These are phyloP conservation scores for Fragaria ananassa DNA, from an alignment of 306 rosid genomes.

Conservation along the genomic window DNA sequence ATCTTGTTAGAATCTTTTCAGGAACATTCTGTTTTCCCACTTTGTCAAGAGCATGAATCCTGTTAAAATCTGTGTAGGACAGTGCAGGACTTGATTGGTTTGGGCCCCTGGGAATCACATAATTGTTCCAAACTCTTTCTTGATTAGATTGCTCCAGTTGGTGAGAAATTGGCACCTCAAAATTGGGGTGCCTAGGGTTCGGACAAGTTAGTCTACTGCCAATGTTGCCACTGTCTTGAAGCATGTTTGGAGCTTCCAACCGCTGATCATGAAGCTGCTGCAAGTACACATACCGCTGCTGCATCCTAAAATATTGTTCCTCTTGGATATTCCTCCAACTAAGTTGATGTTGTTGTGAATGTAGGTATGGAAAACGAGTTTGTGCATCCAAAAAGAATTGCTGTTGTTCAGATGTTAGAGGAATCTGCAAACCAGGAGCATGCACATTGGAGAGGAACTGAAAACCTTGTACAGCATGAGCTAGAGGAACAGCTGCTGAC, in stretches of 20 bases:
- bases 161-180: constrained; percentile 36
- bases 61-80: constrained; percentile 25
- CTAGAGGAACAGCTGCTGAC: constrained; percentile 24
- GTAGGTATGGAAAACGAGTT: constrained; percentile 27
- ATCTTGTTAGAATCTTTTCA: constrained; percentile 32
- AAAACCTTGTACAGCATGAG: constrained; percentile 28
- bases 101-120: constrained; percentile 24
- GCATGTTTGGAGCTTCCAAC: constrained; percentile 33
- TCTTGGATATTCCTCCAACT: constrained; percentile 44
- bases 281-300: constrained; percentile 26
- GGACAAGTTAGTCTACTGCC: constrained; percentile 17
- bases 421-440: constrained; percentile 36
- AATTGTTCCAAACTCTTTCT: constrained; percentile 31
- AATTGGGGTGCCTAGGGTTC: constrained; percentile 31
- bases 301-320: constrained; percentile 29
- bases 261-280: constrained; percentile 39
- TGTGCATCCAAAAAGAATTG: constrained; percentile 29
- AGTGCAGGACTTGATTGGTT: constrained; percentile 29
- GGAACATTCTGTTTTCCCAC: constrained; percentile 31
- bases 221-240: constrained; percentile 35
- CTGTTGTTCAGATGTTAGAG: constrained; percentile 39
- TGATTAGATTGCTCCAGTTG: constrained; percentile 29
- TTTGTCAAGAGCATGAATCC: constrained; percentile 28
- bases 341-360: constrained; percentile 34
- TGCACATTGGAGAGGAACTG: constrained; percentile 35